A percentile compares a stretch with the other conserved stretches of the same genome.
phyloP scores from a whole-genome alignment of 352 stramenopile species.

The Phytophthora tubulina region DNA sequence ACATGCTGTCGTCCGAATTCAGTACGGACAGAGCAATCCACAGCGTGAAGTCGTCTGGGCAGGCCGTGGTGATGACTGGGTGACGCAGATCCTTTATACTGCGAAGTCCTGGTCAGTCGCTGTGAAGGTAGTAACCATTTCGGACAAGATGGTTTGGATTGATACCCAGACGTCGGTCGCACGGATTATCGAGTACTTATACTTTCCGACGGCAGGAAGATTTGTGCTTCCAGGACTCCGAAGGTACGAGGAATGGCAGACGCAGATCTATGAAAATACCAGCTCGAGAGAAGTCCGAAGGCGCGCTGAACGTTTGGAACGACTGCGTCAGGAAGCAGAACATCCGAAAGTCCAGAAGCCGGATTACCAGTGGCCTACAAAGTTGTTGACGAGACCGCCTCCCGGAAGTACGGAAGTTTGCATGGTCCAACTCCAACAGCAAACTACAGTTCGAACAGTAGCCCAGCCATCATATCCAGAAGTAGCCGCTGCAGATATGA shows the following conservation, averaged over 20 bases:
- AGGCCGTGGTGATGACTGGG: background rate
- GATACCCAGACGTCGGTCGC: background rate
- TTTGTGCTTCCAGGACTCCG: background rate
- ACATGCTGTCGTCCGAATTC: background rate
- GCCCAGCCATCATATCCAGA: no score
- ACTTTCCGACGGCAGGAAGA: background rate
- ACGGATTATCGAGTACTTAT: background rate
- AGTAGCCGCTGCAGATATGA: no score
- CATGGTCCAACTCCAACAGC: background rate
- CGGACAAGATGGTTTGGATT: background rate
- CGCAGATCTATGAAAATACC: no score
- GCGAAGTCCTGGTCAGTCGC: background rate
- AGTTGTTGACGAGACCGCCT: background rate
- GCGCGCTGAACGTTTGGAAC: no score
- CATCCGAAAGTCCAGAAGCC: background rate
- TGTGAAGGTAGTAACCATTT: constrained; percentile 7
- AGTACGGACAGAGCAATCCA: background rate
- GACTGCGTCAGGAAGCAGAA: background rate
- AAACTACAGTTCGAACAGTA: no score
- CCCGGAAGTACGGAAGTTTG: background rate
- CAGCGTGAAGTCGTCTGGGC: background rate
- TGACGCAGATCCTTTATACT: background rate
- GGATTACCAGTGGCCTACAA: background rate
- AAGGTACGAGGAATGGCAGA: no score
- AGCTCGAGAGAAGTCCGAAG: no score